Percentiles rank a stretch among this genome's conserved stretches.
Evolutionary conservation across 768 basidiomycete species (phyloP).

Genomic region (Naganishia randhawae): DNA sequence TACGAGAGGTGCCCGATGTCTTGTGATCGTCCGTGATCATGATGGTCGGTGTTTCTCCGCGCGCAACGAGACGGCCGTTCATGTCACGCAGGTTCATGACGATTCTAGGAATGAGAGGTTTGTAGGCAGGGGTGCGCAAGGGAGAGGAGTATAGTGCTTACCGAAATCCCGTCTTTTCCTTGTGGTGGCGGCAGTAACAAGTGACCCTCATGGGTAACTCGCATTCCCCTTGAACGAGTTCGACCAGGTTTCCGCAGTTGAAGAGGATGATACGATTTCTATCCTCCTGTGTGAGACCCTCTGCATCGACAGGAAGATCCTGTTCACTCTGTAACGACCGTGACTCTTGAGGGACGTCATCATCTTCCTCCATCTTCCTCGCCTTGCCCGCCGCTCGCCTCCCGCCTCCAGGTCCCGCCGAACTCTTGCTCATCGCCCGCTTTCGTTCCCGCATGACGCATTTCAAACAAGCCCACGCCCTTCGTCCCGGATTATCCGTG

Average conservation of each 20-base stretch:
- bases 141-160: conserved; percentile 26
- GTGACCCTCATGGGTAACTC: conserved; percentile 90
- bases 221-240: conserved; percentile 80
- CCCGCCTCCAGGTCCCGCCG: conserved; percentile 3
- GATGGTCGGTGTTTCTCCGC: conserved; percentile 78
- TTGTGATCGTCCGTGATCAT: conserved; percentile 99
- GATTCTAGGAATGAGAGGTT: conserved; percentile 55
- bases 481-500: conserved; percentile 39
- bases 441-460: conserved; percentile 41
- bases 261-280: conserved; percentile 75
- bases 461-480: conserved; percentile 44
- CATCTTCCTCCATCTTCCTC: conserved; percentile 10
- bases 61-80: conserved; percentile 72
- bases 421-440: conserved; percentile 13
- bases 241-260: conserved; percentile 84
- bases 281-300: conserved; percentile 43
- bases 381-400: conserved; percentile 1
- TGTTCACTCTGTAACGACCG: neutral
- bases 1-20: conserved; percentile 52
- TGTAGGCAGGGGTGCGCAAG: neutral
- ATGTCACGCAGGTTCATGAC: conserved; percentile 80
- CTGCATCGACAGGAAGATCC: conserved; percentile 5
- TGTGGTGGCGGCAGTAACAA: conserved; percentile 97
- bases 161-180: conserved; percentile 89
- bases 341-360: neutral